Base-by-base conservation (phyloP, 768 basidiomycete species). In the Tulasnella sp. region DNA sequence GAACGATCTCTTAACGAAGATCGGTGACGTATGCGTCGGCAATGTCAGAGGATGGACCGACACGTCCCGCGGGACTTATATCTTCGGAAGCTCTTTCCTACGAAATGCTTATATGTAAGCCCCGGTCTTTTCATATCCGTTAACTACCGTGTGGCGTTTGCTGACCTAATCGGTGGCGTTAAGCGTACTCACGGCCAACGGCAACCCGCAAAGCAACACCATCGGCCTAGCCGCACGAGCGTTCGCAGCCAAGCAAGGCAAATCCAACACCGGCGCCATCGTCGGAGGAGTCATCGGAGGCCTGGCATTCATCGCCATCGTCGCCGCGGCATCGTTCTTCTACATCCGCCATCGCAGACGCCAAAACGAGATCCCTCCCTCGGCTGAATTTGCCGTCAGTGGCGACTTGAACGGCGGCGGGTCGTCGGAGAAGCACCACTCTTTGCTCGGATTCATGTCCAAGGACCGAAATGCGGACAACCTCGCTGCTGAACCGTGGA, bases 211-310 rank as follows among this genome's bases (percentile, higher is more conserved):
- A 46, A 58, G 34, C 27, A 79, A 79, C 78, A 71, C 62, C 39
- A 71, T 79, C 52, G 78, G 78, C 36, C 31, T 79, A 10, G 78
- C 71, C 14, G 48, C 72, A 21, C 78, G 78, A 16, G 62, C 40
- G 3, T 74, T 71, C 72, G 3, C 2, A 27, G 9, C 36, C 10
- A 79, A 73, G n/a, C 16, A 18, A 9, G 12, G 12, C 40, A 76
- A 44, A 42, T 24, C 21, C 21, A 79, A 80, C 27, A 71, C 56
- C 40, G 80, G 80, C 16, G 46, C 58, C 39, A 81, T 81, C 39
- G 80, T 76, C 36, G 80, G 80, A 27, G 80, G 79, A 14, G 80
- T 81, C 9, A 42, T 81, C 18, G 80, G 80, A 5, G 80, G 80
- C n/a, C 2, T 81, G n/a, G 79, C 52, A 10, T 44, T 71, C 73